Evolutionary conservation across 441 rosid genomes (phyloP).

Genomic region (Mallotus japonicus): DNA sequence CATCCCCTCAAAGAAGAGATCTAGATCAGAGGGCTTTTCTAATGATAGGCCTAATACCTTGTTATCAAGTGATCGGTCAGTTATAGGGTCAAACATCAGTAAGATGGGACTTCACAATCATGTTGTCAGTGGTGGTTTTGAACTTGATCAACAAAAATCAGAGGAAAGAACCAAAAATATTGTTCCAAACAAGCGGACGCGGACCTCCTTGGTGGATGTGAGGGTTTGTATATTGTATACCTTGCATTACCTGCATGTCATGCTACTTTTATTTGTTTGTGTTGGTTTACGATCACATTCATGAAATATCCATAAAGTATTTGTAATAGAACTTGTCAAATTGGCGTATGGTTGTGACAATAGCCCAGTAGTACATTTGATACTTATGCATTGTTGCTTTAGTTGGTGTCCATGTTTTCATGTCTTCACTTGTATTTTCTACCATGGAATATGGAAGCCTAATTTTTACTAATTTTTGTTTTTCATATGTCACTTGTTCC

Average conservation of each 20-base stretch:
- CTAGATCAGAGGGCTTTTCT: slow-evolving; percentile 69
- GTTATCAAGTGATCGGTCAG: slow-evolving; percentile 60
- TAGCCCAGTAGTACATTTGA: background rate
- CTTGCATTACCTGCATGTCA: slow-evolving; percentile 5
- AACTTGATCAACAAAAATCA: slow-evolving; percentile 68
- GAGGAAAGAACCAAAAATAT: slow-evolving; percentile 69
- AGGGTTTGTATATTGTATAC: slow-evolving; percentile 48
- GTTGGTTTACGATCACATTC: background rate
- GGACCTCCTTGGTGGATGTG: slow-evolving; percentile 83
- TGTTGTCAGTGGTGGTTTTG: slow-evolving; percentile 53
- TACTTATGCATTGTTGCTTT: background rate
- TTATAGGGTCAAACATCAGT: slow-evolving; percentile 53
- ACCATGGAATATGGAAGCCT: background rate
- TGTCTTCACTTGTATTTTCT: background rate
- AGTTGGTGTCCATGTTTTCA: background rate
- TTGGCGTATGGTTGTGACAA: background rate
- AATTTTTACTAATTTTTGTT: background rate
- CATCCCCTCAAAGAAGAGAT: slow-evolving; percentile 82
- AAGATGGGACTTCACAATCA: slow-evolving; percentile 82
- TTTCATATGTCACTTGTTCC: background rate
- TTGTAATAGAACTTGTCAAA: background rate
- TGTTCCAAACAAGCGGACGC: slow-evolving; percentile 85
- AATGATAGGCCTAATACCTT: slow-evolving; percentile 51
- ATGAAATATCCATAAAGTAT: background rate
- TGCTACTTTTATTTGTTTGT: slow-evolving; percentile 1